Percentiles rank a stretch among this genome's conserved stretches.
phyloP scores from a whole-genome alignment of 2,329 filamentous ascomycete species.

The Cladosporium phlei region DNA sequence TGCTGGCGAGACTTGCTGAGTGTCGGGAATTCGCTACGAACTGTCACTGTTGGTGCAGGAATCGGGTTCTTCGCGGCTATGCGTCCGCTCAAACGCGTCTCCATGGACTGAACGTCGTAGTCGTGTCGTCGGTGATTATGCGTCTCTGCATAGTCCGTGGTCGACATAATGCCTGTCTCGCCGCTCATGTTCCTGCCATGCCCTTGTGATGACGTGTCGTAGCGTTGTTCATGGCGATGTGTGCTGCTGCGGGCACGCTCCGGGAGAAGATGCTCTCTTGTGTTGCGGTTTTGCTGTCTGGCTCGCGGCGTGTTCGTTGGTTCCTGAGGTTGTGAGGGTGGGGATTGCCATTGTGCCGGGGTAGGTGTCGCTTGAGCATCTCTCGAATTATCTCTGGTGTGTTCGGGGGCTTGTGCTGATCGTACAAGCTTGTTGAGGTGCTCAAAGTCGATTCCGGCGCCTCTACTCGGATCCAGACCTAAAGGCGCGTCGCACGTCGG shows the following conservation, averaged over 20 bases:
- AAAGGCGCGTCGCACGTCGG: constrained; percentile 89
- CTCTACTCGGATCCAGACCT: constrained; percentile 85
- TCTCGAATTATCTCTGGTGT: constrained; percentile 26
- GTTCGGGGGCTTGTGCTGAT: constrained; percentile 51
- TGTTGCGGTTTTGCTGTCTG: constrained; percentile 15
- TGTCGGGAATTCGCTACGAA: constrained; percentile 95
- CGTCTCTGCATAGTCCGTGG: constrained; percentile 70
- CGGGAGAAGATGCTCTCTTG: constrained; percentile 25
- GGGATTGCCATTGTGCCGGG: constrained; percentile 55
- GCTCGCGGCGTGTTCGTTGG: not conserved
- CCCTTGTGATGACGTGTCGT: constrained; percentile 24
- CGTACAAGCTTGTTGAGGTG: constrained; percentile 93
- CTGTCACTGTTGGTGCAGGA: constrained; percentile 82
- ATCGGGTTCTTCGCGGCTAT: constrained; percentile 74
- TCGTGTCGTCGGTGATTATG: constrained; percentile 72
- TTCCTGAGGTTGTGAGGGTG: not conserved
- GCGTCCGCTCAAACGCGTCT: constrained; percentile 71
- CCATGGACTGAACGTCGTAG: constrained; percentile 95
- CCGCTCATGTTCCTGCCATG: constrained; percentile 78
- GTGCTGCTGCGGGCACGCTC: constrained; percentile 17
- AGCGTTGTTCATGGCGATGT: constrained; percentile 21
- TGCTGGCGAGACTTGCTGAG: constrained; percentile 87
- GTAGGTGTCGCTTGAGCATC: constrained; percentile 55
- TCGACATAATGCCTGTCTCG: constrained; percentile 45
- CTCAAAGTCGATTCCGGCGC: constrained; percentile 75